Base-by-base conservation (phyloP, 1,139 yeast genomes). In the Taphrina confusa region DNA sequence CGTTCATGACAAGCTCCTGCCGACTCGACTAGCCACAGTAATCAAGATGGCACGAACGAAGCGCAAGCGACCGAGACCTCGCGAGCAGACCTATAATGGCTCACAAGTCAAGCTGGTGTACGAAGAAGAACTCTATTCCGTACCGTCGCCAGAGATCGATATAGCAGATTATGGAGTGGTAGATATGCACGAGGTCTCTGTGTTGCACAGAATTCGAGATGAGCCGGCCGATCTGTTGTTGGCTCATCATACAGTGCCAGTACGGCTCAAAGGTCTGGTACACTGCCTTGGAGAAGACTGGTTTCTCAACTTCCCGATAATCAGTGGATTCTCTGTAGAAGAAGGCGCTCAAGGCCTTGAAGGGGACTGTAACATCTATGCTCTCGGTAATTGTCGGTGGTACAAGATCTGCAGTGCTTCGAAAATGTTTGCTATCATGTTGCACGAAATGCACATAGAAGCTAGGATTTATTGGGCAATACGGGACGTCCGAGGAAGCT, bases 331-430 rank as follows among this genome's bases (percentile, higher is more conserved):
- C 14, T 42, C 47, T n/a, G 47, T 42, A n/a, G 47, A 42, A 42
- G 47, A 42, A 16, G 47, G 47, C 22, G 47, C 22, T 12, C 12
- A 23, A n/a, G 47, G 47, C 5, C 30, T 42, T 14, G 14, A 23
- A 1, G 47, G 47, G 6, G 25, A 42, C 11, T 42, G 47, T n/a
- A 42, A 42, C 11, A 11, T 42, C 31, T 42, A 23, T 23, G 47
- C 31, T 5, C 47, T 42, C 31, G 47, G 47, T 8, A 27, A 42
- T 23, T 42, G 47, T 27, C 31, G 47, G 14, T 42, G 47, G 47
- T 42, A 42, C 47, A 9, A 23, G 16, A 23, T 42, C 16, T 23
- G 47, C n/a, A 25, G 31, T 18, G 31, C 31, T 14, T 25, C 47
- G 6, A 20, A 23, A n/a, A 14, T 25, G 18, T 42, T 42, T 18